Base-by-base conservation (phyloP, 768 basidiomycete genomes). In the Pulveroboletus sp. region DNA sequence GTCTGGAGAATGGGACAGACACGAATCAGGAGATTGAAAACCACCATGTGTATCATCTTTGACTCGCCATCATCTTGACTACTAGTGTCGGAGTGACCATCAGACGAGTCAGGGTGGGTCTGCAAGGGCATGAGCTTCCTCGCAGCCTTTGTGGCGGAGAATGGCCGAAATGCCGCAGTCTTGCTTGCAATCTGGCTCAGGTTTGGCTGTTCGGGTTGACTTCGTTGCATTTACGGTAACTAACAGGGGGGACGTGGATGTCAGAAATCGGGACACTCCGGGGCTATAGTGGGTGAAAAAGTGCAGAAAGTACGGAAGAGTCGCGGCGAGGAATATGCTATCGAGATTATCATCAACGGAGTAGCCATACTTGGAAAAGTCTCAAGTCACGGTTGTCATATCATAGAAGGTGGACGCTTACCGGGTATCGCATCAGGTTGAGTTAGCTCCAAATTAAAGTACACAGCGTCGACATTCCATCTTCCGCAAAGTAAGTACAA, bases 61-160 rank as follows among this genome's bases (percentile, higher is more conserved):
- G 18, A 64, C 56, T 56, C 30, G 15, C 56, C 51, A 4, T 55
- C 48, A 26, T 46, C 21, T 35, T 40, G 58, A 43, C 46, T 49
- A 27, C 27, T 33, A 17, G 42, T 1, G 13, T 37, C 5, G 4
- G 49, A 13, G 13, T 5, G 43, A 18, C 40, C 6, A 26, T 52
- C 57, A 11, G 62, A 50, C 27, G 50, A 47, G 15, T 47, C 50
- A 7, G 59, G 51, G 28, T 15, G 21, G 15, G 8, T 27, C 33
- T 53, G 15, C 13, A 5, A 33, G 18, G 32, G 10, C 26, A 15
- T 30, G 11, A 48, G 10, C 39, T 54, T 63, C 37, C 62, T 58
- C 13, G 59, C 61, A 13, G 54, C 57, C 47, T 52, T 64, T 8
- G 35, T 5, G 33, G n/a, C 8, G 30, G 49, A 28, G 26, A 9